A percentile compares a stretch with the other conserved stretches of the same genome.
These are phyloP conservation scores for Colletotrichum liriopes DNA, from an alignment of 2,329 filamentous ascomycete genomes.

Conservation along the genomic window DNA sequence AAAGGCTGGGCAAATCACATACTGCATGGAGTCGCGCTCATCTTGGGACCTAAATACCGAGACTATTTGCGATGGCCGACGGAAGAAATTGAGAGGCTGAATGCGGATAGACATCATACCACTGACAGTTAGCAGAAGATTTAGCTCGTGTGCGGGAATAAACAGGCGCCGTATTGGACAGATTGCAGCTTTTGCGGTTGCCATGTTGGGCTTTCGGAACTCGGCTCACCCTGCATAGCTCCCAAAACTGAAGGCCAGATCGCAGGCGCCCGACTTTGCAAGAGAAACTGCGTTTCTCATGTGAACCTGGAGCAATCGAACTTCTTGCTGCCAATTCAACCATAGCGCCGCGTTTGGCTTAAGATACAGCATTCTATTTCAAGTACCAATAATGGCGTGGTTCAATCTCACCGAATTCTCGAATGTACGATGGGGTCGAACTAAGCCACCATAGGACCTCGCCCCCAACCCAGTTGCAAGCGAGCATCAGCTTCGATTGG, in stretches of 20 bases:
- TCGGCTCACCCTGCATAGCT: background rate
- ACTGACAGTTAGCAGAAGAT: too few relatives aligned
- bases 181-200: background rate
- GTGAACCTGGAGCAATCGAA: background rate
- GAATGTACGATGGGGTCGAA: background rate
- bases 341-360: too few relatives aligned
- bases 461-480: background rate
- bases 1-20: too few relatives aligned
- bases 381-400: background rate
- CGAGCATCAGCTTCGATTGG: background rate
- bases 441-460: slow-evolving; percentile 13
- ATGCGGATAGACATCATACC: too few relatives aligned
- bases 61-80: slow-evolving; percentile 44
- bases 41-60: slow-evolving; percentile 15
- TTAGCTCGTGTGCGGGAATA: background rate
- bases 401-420: background rate
- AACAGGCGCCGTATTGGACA: background rate
- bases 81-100: slow-evolving; percentile 44
- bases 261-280: background rate
- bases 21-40: background rate
- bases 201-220: background rate
- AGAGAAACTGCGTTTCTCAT: background rate
- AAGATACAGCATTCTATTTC: background rate
- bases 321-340: background rate
- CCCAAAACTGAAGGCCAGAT: background rate